These are phyloP conservation scores for Rhodotorula sp. DNA, from an alignment of 1,284 basidiomycete species.

Conservation along the genomic window DNA sequence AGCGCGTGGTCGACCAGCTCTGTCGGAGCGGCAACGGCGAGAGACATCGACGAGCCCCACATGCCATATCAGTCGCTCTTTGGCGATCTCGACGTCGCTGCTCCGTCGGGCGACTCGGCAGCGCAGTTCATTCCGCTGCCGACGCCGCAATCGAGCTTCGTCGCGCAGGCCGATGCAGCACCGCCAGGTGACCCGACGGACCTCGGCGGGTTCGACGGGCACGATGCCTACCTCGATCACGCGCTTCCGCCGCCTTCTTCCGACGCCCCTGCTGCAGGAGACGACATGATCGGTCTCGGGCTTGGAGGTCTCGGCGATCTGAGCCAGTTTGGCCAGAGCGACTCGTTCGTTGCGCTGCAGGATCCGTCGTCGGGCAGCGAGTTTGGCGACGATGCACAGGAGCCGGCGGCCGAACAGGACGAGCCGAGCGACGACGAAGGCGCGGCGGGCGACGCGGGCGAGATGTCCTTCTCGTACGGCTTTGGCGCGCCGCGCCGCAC, in stretches of 20 bases:
- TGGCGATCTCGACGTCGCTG: background rate
- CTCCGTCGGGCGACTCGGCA: background rate
- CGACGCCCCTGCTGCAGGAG: background rate
- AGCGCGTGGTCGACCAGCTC: too few relatives aligned
- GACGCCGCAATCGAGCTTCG: background rate
- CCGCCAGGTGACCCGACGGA: background rate
- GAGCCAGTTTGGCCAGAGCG: too few relatives aligned
- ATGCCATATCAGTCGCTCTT: background rate
- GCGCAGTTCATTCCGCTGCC: background rate
- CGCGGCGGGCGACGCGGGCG: background rate
- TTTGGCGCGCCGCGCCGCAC: background rate
- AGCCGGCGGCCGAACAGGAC: background rate
- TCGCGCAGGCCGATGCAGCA: background rate
- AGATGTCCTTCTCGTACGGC: background rate
- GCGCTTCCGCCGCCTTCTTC: background rate
- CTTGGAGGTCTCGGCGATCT: background rate
- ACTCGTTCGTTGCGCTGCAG: background rate
- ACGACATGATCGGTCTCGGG: background rate
- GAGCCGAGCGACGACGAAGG: background rate
- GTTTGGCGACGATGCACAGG: too few relatives aligned
- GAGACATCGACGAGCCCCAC: background rate
- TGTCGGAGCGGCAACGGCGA: background rate
- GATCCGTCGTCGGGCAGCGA: background rate
- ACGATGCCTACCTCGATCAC: background rate
- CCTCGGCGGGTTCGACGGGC: constrained; percentile 14